Evolutionary conservation across 208 protist species (phyloP), one percentile per base, ranked within the genome.

Genomic region (Leptomonas pyrrhocoris): DNA sequence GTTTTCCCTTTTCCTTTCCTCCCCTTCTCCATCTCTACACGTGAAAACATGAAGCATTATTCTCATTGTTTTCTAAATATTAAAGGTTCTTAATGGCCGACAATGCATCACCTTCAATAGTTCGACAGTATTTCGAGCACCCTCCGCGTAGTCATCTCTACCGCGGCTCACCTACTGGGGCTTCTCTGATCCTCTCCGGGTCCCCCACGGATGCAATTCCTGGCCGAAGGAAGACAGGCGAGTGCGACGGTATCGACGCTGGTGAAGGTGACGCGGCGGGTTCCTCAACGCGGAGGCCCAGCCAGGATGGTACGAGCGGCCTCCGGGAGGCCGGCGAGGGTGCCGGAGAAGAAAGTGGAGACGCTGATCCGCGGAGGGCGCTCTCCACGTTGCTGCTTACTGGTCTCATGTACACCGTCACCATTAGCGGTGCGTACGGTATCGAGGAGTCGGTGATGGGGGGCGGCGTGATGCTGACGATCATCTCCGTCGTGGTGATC

Each of bases 371-470:
- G 42, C 51, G 57, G 30, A 78, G 50, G 30, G 30, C 58, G 23
- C 82, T 93, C 36, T 91, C 86, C 5, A 71, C 83, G 43, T 19
- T 91, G 31, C 74, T 95, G 61, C 69, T 95, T 9, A 84, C 83
- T n/a, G 90, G 82, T 0, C 68, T 92, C 13, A 95, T 92, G 88
- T 93, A 93, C 73, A 88, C 84, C n/a, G 86, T 88, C 43, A 88
- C 90, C 25, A 89, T 85, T 48, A 84, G 80, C 68, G 85, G 90
- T 13, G 84, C 84, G 5, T 93, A 93, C 70, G 85, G 87, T 5
- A 88, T 93, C 31, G 90, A 95, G 66, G 85, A 95, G 58, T 90
- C 88, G n/a, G 87, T 92, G 23, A 65, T 86, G 74, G 86, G 90
- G 28, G 90, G 86, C 40, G 87, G 87, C n/a, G 75, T 79, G 7